phyloP scores from a whole-genome alignment of 2,329 filamentous ascomycete genomes.

The Leptosphaerulina australis region DNA sequence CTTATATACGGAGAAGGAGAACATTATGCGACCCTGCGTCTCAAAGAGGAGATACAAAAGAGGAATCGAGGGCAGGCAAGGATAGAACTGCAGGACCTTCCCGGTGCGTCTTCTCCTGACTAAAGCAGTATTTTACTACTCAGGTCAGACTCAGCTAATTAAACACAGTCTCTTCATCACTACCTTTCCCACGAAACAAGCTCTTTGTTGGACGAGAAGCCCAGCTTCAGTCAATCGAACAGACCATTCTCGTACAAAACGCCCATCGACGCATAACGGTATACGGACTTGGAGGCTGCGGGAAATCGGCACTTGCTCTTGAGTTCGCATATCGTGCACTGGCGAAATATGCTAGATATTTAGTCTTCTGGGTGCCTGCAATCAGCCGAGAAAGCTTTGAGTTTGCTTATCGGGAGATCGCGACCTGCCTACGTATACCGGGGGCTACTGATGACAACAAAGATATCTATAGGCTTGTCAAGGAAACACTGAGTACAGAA shows the following conservation, averaged over 20 bases:
- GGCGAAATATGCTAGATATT: conserved; percentile 26
- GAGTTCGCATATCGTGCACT: conserved; percentile 47
- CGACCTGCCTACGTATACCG: conserved; percentile 14
- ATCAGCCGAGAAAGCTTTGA: conserved; percentile 31
- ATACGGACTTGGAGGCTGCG: conserved; percentile 22
- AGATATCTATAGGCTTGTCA: conserved; percentile 48
- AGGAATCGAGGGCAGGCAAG: conserved; percentile 15
- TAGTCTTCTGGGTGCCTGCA: conserved; percentile 27
- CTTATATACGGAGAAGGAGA: conserved; percentile 29
- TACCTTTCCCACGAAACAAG: conserved; percentile 12
- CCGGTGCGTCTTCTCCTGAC: too few species aligned
- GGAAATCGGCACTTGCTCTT: conserved; percentile 26
- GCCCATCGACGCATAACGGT: conserved; percentile 15
- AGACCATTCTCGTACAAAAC: conserved; percentile 9
- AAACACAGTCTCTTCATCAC: conserved; percentile 16
- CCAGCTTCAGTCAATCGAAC: too few species aligned
- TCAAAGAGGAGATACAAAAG: conserved; percentile 22
- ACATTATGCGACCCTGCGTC: conserved; percentile 20
- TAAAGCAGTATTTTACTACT: too few species aligned
- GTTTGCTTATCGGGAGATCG: conserved; percentile 20
- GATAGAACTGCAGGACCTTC: too few species aligned
- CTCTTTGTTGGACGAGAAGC: conserved; percentile 23
- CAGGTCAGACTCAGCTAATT: too few species aligned
- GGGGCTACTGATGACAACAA: conserved; percentile 32
- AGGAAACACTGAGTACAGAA: conserved; percentile 37